Evolutionary conservation across 805 yeast species (phyloP).

Genomic region (Monosporozyma unispora): DNA sequence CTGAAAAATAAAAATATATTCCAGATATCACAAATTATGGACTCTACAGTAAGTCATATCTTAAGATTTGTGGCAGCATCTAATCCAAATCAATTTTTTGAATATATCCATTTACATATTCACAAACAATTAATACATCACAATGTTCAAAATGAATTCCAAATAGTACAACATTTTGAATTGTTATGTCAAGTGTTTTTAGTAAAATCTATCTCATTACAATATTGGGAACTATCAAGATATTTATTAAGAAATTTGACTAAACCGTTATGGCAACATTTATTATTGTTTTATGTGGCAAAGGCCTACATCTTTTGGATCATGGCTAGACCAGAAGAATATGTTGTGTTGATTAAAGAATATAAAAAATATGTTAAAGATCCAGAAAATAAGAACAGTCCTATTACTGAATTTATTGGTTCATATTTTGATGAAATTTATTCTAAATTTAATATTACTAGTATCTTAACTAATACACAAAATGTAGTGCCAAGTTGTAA

Average conservation of each 20-base stretch:
- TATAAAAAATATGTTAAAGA: constrained; percentile 1
- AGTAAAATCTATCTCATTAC: constrained; percentile 30
- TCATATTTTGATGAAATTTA: constrained; percentile 21
- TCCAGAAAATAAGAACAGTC: constrained; percentile 2
- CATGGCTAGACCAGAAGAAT: constrained; percentile 40
- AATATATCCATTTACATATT: constrained; percentile 16
- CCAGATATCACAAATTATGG: constrained; percentile 10
- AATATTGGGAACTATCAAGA: constrained; percentile 35
- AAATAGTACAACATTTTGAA: constrained; percentile 32
- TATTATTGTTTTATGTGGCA: constrained; percentile 39
- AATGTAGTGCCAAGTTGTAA: neutral
- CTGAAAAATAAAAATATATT: constrained; percentile 10
- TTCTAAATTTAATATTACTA: constrained; percentile 17
- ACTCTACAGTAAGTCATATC: constrained; percentile 24
- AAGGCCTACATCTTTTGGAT: constrained; percentile 43
- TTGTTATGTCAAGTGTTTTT: constrained; percentile 37
- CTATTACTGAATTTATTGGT: constrained; percentile 4
- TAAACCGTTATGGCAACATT: constrained; percentile 38
- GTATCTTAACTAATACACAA: constrained; percentile 10
- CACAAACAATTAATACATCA: constrained; percentile 6
- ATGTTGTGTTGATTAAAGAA: constrained; percentile 17
- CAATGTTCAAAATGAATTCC: constrained; percentile 2
- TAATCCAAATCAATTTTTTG: constrained; percentile 37
- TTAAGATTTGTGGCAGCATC: constrained; percentile 42
- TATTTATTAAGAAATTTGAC: constrained; percentile 31